Evolutionary conservation across 257 asterid species (phyloP).

Genomic region (Verbascum thapsus): DNA sequence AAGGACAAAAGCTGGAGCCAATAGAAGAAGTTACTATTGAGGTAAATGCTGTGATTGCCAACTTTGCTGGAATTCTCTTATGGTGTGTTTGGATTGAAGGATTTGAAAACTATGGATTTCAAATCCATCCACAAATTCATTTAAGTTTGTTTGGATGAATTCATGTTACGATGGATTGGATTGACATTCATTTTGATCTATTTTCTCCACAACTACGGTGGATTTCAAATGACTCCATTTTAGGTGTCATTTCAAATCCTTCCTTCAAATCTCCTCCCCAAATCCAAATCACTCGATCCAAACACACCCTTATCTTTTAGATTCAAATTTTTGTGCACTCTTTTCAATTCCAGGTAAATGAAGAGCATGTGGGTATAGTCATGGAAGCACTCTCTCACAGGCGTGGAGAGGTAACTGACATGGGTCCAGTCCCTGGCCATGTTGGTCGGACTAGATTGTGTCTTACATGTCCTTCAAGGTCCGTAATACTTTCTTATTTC

Average conservation of each 20-base stretch:
- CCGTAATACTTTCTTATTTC: conserved; percentile 30
- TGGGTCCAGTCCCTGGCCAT: conserved; percentile 97
- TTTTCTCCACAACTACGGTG: too few relatives aligned
- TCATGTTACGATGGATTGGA: too few relatives aligned
- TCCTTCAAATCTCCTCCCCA: too few relatives aligned
- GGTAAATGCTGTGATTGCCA: conserved; percentile 44
- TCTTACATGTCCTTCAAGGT: conserved; percentile 96
- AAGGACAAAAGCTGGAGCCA: conserved; percentile 85
- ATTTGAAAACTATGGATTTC: too few relatives aligned
- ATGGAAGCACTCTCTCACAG: conserved; percentile 98
- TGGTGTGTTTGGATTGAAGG: too few relatives aligned
- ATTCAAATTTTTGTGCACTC: conserved; percentile 29
- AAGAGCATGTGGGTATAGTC: conserved; percentile 90
- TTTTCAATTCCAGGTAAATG: conserved; percentile 67
- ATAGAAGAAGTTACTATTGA: conserved; percentile 99
- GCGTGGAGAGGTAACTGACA: conserved; percentile 85
- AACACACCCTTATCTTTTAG: conserved; percentile 20
- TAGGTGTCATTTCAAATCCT: too few relatives aligned
- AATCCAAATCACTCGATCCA: too few relatives aligned
- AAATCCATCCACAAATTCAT: too few relatives aligned
- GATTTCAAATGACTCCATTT: too few relatives aligned
- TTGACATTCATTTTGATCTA: too few relatives aligned
- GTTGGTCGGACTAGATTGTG: conserved; percentile 87
- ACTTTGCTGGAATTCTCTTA: conserved; percentile 19
- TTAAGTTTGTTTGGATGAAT: too few relatives aligned